These are phyloP conservation scores for Boletellus deceptivus DNA, from an alignment of 1,284 basidiomycete genomes.

Conservation along the genomic window DNA sequence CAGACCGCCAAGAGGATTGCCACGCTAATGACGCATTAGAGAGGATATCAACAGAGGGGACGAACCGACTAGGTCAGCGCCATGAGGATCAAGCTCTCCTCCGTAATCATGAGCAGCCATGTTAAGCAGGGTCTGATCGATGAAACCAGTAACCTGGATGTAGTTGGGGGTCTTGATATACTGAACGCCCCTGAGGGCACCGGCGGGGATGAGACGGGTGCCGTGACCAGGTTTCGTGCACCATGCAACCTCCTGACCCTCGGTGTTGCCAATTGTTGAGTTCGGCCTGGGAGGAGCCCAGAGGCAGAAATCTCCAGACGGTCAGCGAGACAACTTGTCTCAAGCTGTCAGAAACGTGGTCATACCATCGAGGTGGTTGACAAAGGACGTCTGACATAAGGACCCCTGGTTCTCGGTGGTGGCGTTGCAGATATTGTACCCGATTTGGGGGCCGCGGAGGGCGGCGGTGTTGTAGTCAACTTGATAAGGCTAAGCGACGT, in stretches of 20 bases:
- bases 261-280: conserved; percentile 56
- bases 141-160: conserved; percentile 54
- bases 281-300: conserved; percentile 49
- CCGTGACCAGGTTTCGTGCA: conserved; percentile 48
- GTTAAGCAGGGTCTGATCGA: conserved; percentile 61
- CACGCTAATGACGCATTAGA: conserved; percentile 49
- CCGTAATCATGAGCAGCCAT: conserved; percentile 45
- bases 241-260: conserved; percentile 70
- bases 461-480: conserved; percentile 48
- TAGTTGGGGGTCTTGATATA: conserved; percentile 48
- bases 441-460: conserved; percentile 55
- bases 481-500: conserved; percentile 48
- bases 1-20: conserved; percentile 63
- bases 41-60: conserved; percentile 26
- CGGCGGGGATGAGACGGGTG: conserved; percentile 41
- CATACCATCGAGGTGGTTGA: conserved; percentile 53
- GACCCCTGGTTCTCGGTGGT: conserved; percentile 62
- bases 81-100: conserved; percentile 59
- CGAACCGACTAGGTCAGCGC: conserved; percentile 40
- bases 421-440: conserved; percentile 71
- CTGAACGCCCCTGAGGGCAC: conserved; percentile 35
- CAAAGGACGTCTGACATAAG: conserved; percentile 61
- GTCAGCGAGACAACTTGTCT: neutral
- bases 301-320: conserved; percentile 48
- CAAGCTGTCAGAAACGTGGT: neutral